Base-by-base conservation (phyloP, 805 yeast genomes). In the Yamadazyma kitorensis region DNA sequence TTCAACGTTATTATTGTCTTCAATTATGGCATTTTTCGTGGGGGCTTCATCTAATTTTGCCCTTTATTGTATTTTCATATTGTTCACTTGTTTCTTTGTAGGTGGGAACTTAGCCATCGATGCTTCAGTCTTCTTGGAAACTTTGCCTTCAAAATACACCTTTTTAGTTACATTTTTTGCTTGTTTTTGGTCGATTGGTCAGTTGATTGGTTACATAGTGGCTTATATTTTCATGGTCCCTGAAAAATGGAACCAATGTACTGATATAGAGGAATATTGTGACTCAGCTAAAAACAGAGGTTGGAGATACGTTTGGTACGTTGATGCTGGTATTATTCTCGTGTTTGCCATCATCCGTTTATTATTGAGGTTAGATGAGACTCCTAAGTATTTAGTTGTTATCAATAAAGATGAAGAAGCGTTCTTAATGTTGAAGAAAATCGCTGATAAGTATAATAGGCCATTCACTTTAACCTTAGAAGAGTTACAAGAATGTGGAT, bases 141-240 rank as follows among this genome's bases (percentile, higher is more conserved):
- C 44, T 32, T 46, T 55, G 24, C 61, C 62, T 9, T 45, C 49
- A n/a, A 49, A 42, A 13, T 45, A 48, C 36, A 49, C 50, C 18
- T 57, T 48, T 51, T 38, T 57, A 30, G 45, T 49, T 6, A 54
- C 64, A 3, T 45, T 48, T 6, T 46, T 61, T 56, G 76, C 80
- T 15, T 58, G 67, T 27, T 78, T 70, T 70, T 78, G 83, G 83
- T 80, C 80, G 27, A 56, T 78, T 24, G 82, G 82, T 22, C 82
- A 78, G 49, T 68, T 76, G 3, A 55, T 76, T 34, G 70, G 77
- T 10, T 62, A 63, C 15, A 53, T 74, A 13, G 49, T 74, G 21
- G 74, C 80, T 1, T 78, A 78, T 72, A 79, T 76, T 0, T 72
- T 72, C 36, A 53, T 78, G 33, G 72, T 78, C 8, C 64, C 70